Evolutionary conservation across 768 basidiomycete species (phyloP), one percentile per base, ranked within the genome.

Genomic region (Agaricus sinodeliciosus): DNA sequence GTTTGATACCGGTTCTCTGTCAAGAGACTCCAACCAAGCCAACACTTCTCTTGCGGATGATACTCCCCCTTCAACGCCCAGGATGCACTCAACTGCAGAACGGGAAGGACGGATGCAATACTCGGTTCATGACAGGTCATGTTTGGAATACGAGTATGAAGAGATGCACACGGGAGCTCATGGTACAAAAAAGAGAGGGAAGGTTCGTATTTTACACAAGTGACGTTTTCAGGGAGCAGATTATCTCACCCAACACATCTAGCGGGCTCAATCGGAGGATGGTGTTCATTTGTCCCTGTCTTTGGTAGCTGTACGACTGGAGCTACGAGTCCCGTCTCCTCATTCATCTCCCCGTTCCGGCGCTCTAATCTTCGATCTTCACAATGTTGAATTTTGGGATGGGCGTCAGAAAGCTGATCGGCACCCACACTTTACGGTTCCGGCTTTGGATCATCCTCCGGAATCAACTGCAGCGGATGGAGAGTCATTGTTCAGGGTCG

Each of bases 241-340:
- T 16, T n/a, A 12, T 12, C 41, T 7, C 31, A 15, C 16, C 26
- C 8, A 13, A 8, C 11, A 15, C n/a, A 15, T 19, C 16, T 27
- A 35, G 37, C 44, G 39, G 16, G 3, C 11, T 25, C 26, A 31
- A 26, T 40, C 36, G 16, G 34, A 41, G 27, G 39, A 43, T 16
- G 39, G 46, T 16, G n/a, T 48, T 19, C 50, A 37, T 26, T 26
- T 59, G 19, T 48, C 62, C 1, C 58, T 87, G 37, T 65, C 63
- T 16, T 72, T 84, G 28, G 67, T 79, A 12, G 70, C 85, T 67
- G 61, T 93, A 42, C 81, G 92, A 16, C 42, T 86, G 18, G 79
- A 92, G 62, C 62, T 86, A 45, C 80, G 87, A 43, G 84, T 80
- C 61, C 82, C 84, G 4, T 73, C 89, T 27, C 82, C 83, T 4